phyloP scores from a whole-genome alignment of 192 early-diverging fungal species.

The Entrophospora sp. region DNA sequence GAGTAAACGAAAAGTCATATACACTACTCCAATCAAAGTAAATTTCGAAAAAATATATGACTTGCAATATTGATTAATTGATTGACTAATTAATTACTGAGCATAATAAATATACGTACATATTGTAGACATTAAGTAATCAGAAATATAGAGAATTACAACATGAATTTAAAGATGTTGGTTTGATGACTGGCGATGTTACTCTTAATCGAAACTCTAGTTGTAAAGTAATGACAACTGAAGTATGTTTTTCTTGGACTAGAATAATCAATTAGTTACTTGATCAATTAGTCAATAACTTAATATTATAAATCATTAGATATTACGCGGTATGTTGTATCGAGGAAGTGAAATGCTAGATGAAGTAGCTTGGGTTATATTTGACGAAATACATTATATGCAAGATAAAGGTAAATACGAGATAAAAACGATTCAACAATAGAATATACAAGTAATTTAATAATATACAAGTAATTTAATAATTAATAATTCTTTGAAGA shows the following conservation, averaged over 20 bases:
- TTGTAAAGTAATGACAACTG: slow-evolving; percentile 97
- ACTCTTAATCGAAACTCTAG: slow-evolving; percentile 90
- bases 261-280: neutral
- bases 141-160: slow-evolving; percentile 97
- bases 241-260: neutral
- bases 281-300: neutral
- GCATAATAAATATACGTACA: neutral
- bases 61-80: neutral
- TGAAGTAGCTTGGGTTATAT: slow-evolving; percentile 96
- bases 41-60: no score
- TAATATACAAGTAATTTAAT: neutral
- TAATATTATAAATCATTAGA: slow-evolving; percentile 37
- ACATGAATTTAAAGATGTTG: slow-evolving; percentile 95
- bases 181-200: slow-evolving; percentile 97
- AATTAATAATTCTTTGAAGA: slow-evolving; percentile 34
- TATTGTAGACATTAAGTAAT: slow-evolving; percentile 76
- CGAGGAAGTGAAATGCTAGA: slow-evolving; percentile 92
- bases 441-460: neutral
- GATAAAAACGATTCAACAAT: no score
- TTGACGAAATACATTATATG: slow-evolving; percentile 99
- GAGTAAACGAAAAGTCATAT: slow-evolving; percentile 90
- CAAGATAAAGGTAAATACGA: slow-evolving; percentile 61
- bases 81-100: neutral
- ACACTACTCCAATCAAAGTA: slow-evolving; percentile 95
- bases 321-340: slow-evolving; percentile 95